Conservation (phyloP, 2,329 filamentous ascomycete species). For the Colletotrichum chrysophilum region DNA sequence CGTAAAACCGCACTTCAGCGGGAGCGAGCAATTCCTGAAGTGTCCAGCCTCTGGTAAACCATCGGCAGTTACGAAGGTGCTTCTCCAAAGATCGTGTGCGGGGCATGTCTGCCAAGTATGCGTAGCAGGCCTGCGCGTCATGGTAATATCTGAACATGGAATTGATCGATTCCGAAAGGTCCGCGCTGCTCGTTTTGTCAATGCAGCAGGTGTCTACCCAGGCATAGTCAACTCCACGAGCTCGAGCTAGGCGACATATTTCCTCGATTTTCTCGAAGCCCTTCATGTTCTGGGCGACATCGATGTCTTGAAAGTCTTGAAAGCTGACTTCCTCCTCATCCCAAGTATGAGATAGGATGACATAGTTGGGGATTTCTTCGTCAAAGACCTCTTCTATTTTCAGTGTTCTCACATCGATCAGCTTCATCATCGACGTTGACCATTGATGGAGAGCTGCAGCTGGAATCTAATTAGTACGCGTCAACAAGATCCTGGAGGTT, state of each 20-base stretch:
- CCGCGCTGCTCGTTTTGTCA: slow-evolving; percentile 24
- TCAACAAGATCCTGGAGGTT: neutral
- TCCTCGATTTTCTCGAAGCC: slow-evolving; percentile 23
- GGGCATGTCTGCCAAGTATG: slow-evolving; percentile 23
- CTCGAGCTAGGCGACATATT: slow-evolving; percentile 12
- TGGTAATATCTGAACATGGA: slow-evolving; percentile 25
- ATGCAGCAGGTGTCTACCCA: slow-evolving; percentile 32
- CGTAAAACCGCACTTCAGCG: slow-evolving; percentile 31
- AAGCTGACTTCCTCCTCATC: slow-evolving; percentile 26
- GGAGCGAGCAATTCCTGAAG: slow-evolving; percentile 69
- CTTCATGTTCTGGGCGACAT: neutral
- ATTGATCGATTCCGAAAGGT: slow-evolving; percentile 27
- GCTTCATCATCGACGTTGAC: neutral
- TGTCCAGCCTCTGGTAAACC: slow-evolving; percentile 57
- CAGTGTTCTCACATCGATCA: neutral
- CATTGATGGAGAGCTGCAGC: neutral
- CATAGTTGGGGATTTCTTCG: slow-evolving; percentile 17
- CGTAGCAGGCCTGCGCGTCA: slow-evolving; percentile 23
- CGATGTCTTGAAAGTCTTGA: slow-evolving; percentile 1
- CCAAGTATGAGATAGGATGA: slow-evolving; percentile 34
- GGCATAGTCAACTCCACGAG: slow-evolving; percentile 15
- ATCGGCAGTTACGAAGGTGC: slow-evolving; percentile 21
- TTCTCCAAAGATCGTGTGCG: slow-evolving; percentile 8
- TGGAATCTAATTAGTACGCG: neutral
- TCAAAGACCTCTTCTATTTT: neutral